Conservation (phyloP, 1,139 yeast genomes). For the Candida sanyaensis region DNA sequence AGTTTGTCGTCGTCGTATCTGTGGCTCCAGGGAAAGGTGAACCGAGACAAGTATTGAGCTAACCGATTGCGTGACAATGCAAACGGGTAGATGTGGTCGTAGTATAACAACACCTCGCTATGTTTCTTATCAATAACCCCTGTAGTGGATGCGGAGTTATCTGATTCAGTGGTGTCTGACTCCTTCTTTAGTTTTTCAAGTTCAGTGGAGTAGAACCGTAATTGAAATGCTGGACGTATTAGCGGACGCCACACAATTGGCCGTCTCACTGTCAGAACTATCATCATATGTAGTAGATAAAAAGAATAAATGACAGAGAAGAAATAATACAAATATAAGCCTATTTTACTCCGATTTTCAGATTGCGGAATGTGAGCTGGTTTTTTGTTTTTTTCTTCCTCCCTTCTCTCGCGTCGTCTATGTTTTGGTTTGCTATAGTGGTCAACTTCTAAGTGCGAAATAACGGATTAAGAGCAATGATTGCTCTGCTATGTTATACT, state of each 20-base stretch:
- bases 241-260: background rate
- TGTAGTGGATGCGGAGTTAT: conserved; percentile 40
- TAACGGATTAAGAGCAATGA: too few relatives aligned
- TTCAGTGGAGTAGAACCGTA: conserved; percentile 26
- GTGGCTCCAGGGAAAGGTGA: conserved; percentile 20
- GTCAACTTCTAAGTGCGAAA: too few relatives aligned
- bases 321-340: background rate
- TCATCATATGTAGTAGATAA: background rate
- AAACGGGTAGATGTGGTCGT: conserved; percentile 38
- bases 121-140: conserved; percentile 42
- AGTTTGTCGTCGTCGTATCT: conserved; percentile 18
- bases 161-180: conserved; percentile 32
- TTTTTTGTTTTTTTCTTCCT: background rate
- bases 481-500: too few relatives aligned
- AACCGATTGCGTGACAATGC: conserved; percentile 21
- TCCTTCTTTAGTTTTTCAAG: conserved; percentile 35
- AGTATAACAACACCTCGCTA: conserved; percentile 39
- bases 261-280: background rate
- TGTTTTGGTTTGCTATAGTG: background rate
- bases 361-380: background rate
- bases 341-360: too few relatives aligned
- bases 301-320: background rate
- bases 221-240: background rate
- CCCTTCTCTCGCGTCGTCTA: too few relatives aligned
- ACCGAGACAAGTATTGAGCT: conserved; percentile 22